A percentile compares a stretch with the other conserved stretches of the same genome.
Conservation (phyloP, 148 eudicot species). For the Fagopyrum tataricum region DNA sequence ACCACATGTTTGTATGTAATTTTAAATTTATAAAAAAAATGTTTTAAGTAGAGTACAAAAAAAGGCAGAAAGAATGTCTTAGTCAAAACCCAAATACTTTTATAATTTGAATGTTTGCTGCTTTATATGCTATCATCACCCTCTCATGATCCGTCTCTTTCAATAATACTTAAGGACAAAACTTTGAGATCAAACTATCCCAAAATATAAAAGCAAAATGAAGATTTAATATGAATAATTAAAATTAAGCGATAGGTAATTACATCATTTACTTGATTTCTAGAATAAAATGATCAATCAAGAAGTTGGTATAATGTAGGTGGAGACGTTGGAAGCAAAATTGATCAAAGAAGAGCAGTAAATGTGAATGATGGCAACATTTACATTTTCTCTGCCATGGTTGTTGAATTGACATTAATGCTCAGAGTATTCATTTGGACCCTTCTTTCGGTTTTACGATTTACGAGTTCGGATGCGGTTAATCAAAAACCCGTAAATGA, state of each 20-base stretch:
- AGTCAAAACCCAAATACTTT: background rate
- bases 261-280: background rate
- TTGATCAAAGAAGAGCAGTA: background rate
- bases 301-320: conserved; percentile 5
- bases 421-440: background rate
- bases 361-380: background rate
- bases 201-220: background rate
- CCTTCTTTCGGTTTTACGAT: background rate
- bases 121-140: conserved; percentile 4
- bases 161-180: background rate
- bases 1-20: too few relatives aligned
- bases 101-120: conserved; percentile 6
- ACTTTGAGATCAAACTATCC: background rate
- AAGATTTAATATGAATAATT: background rate
- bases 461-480: too few relatives aligned
- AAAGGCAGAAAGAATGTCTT: conserved; percentile 7
- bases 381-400: conserved; percentile 5
- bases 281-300: background rate
- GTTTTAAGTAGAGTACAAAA: background rate
- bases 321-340: conserved; percentile 12
- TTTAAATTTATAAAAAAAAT: background rate
- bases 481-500: too few relatives aligned
- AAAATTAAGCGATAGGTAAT: background rate
- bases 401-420: background rate
- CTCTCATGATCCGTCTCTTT: conserved; percentile 9